Base-by-base conservation (phyloP, 2,329 filamentous ascomycete species). In the Aspergillus ochraceoroseus region DNA sequence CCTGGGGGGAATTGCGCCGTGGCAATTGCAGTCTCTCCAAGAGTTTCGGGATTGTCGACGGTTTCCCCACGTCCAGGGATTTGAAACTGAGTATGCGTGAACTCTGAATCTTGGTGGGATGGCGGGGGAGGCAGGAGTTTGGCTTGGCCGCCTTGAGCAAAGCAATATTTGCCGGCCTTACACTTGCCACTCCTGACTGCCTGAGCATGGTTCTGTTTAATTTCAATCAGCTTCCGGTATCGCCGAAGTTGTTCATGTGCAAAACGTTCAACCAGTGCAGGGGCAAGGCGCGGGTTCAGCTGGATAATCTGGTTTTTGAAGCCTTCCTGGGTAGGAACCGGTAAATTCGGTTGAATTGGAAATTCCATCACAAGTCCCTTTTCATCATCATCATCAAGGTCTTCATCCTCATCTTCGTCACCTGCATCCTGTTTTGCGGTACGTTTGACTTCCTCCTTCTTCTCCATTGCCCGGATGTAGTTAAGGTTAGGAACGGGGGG, bases 231-330 rank as follows among this genome's bases (percentile, higher is more conserved):
- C 18, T 78, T 77, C 62, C 89, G 92, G 64, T 89, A 94, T 40
- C 88, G 79, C 44, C 80, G 71, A 32, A 83, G 70, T 61, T 95
- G 87, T 56, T 94, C 87, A 49, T 86, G 77, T 0, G 85, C 85
- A 51, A 95, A 84, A 31, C 88, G 81, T 19, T 92, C 84, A 9
- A 90, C 77, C 48, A 95, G 72, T 62, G 80, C 73, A 6, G 73
- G 67, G n/a, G 71, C 70, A 42, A 94, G 70, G 7, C 73, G 68
- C n/a, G 87, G 86, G 55, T 94, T 94, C 29, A 94, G 67, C 44
- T 77, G 74, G 31, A 80, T 67, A 12, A 90, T 76, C 56, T 94
- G 84, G 15, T 78, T 73, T 50, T 79, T 80, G 65, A 95, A 95
- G 0, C 88, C 88, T 44, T 81, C 76, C 15, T 82, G 67, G 12